Percentiles rank a stretch among this genome's conserved stretches.
Conservation (phyloP, 306 rosid genomes). For the Acmispon strigosus region DNA sequence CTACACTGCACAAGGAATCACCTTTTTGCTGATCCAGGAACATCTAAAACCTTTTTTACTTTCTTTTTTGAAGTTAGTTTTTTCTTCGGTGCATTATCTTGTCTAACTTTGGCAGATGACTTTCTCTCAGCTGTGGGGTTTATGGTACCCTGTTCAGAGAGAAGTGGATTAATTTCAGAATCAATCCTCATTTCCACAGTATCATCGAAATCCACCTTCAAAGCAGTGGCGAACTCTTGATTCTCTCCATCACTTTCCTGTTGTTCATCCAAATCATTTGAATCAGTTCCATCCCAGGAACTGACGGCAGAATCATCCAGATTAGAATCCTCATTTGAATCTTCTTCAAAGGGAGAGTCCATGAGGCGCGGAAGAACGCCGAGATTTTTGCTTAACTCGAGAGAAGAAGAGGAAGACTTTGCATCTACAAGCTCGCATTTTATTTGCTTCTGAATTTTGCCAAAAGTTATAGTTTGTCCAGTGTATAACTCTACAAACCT, state of each 20-base stretch:
- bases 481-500: constrained; percentile 66
- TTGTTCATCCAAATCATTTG: constrained; percentile 34
- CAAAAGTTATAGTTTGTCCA: constrained; percentile 47
- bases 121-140: constrained; percentile 23
- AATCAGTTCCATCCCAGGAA: constrained; percentile 30
- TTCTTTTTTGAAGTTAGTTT: constrained; percentile 33
- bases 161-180: constrained; percentile 20
- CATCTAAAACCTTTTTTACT: constrained; percentile 26
- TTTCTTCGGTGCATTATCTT: constrained; percentile 29
- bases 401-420: constrained; percentile 26
- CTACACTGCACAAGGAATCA: constrained; percentile 17
- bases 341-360: constrained; percentile 26
- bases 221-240: constrained; percentile 12
- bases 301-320: constrained; percentile 20
- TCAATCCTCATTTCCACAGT: constrained; percentile 21
- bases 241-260: constrained; percentile 25
- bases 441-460: constrained; percentile 73
- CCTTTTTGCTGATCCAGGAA: constrained; percentile 80
- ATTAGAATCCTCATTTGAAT: constrained; percentile 9
- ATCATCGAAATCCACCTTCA: constrained; percentile 18
- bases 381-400: constrained; percentile 1
- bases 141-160: constrained; percentile 25
- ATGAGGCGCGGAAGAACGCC: neutral
- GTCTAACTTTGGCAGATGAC: constrained; percentile 26
- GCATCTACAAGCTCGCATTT: constrained; percentile 54